Base-by-base conservation (phyloP, 2,329 filamentous ascomycete species). In the Paecilomyces niveus region DNA sequence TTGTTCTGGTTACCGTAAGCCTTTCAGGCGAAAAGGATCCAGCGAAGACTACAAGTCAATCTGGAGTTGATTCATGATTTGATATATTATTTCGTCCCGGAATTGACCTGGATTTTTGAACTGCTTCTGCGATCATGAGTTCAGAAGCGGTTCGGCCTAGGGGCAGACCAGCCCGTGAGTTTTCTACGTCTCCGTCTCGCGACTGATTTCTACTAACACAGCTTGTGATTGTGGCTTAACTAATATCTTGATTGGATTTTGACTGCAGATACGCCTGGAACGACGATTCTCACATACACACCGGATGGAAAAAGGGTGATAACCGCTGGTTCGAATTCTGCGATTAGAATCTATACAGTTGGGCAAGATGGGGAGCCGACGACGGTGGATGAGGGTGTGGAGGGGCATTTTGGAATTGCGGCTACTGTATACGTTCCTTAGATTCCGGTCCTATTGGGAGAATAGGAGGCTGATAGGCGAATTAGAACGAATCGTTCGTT, bases 261-360 rank as follows among this genome's bases (percentile, higher is more conserved):
- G 54, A 13, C 51, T 53, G 26, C 58, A 87, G 85, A 99, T 75
- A 92, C 91, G 2, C 87, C 89, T 57, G 95, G 95, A 63, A 85
- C 86, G 58, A 97, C 95, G 2, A 92, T 87, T 66, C 86, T 95
- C 65, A 85, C 89, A 63, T 97, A 97, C 76, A 97, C 92, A 0
- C 90, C 91, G 6, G 87, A 96, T 73, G 94, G 95, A 62, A 84
- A 83, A 65, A 90, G 89, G 67, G 82, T 99, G 59, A 85, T 97
- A 64, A 97, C 94, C 10, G 92, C 92, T 61, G 94, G 94, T 63
- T 89, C 90, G 59, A 96, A 97, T 78, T 95, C 95, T 69, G 91
- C 90, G 7, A 92, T 96, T 68, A 89, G 95, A 54, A 85, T 97
- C 54, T 99, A 96, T 79, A 90, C 88, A 65, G 94, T 92, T 13